phyloP scores from a whole-genome alignment of 2,329 filamentous ascomycete genomes.

The Byssochlamys sp. region DNA sequence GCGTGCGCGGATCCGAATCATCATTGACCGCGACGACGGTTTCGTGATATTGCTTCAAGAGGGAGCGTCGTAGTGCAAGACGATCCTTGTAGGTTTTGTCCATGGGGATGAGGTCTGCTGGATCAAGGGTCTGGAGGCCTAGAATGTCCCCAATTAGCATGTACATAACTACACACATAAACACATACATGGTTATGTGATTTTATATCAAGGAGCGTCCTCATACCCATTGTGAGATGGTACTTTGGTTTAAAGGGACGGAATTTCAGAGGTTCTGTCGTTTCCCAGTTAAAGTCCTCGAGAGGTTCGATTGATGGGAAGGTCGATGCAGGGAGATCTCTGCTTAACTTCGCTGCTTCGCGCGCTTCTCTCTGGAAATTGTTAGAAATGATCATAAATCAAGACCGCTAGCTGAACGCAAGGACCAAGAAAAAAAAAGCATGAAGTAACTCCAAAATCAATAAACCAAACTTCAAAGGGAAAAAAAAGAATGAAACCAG shows the following conservation, averaged over 20 bases:
- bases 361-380: background rate
- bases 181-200: background rate
- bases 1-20: constrained; percentile 29
- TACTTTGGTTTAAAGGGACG: constrained; percentile 54
- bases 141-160: background rate
- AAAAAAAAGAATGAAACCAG: background rate
- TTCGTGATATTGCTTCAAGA: constrained; percentile 37
- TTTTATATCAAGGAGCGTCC: background rate
- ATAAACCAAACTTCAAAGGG: background rate
- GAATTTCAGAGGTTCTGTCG: constrained; percentile 43
- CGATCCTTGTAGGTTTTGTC: constrained; percentile 51
- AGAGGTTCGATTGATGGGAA: constrained; percentile 33
- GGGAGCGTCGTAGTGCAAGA: constrained; percentile 39
- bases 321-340: constrained; percentile 9
- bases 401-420: too few relatives aligned
- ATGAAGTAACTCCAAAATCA: background rate
- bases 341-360: background rate
- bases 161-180: too few relatives aligned
- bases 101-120: constrained; percentile 49
- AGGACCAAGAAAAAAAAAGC: too few relatives aligned
- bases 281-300: constrained; percentile 41
- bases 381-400: background rate
- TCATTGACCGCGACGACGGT: constrained; percentile 32
- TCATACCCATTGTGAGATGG: constrained; percentile 53
- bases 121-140: constrained; percentile 45